These are phyloP conservation scores for Mycosphaerella arachidis DNA, from an alignment of 2,329 filamentous ascomycete genomes.

Conservation along the genomic window DNA sequence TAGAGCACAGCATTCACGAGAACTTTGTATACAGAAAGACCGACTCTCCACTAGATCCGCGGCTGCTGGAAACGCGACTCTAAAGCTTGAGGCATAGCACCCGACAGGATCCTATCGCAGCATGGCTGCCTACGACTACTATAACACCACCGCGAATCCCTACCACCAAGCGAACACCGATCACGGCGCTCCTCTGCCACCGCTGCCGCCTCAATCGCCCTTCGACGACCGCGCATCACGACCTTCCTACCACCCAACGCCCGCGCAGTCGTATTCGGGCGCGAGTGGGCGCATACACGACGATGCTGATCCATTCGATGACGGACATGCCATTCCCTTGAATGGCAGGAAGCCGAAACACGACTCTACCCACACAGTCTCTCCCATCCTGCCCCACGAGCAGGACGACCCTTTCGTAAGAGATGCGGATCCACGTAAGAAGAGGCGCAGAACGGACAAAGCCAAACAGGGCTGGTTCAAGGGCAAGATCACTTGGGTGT, in stretches of 20 bases:
- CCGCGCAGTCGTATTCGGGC: constrained; percentile 49
- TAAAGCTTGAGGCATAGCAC: not conserved
- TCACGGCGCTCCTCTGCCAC: constrained; percentile 38
- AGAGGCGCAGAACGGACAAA: constrained; percentile 3
- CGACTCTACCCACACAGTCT: constrained; percentile 34
- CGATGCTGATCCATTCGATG: constrained; percentile 44
- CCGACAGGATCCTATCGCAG: not conserved
- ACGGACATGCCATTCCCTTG: constrained; percentile 47
- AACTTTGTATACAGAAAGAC: not conserved
- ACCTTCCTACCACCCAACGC: constrained; percentile 12
- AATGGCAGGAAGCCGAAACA: constrained; percentile 36
- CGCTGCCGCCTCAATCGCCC: constrained; percentile 24
- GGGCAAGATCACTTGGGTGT: constrained; percentile 68
- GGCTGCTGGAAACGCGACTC: not conserved
- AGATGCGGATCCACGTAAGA: constrained; percentile 30
- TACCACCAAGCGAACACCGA: constrained; percentile 34
- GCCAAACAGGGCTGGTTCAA: constrained; percentile 51
- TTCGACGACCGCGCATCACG: constrained; percentile 33
- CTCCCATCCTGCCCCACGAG: constrained; percentile 37
- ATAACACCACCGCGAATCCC: constrained; percentile 38
- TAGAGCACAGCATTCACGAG: not conserved
- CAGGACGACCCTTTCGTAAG: constrained; percentile 38
- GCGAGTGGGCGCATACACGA: constrained; percentile 50
- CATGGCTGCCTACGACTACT: constrained; percentile 48
- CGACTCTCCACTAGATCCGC: not conserved